Conservation (phyloP, 129 eudicot genomes). For the Artemisia argyi region DNA sequence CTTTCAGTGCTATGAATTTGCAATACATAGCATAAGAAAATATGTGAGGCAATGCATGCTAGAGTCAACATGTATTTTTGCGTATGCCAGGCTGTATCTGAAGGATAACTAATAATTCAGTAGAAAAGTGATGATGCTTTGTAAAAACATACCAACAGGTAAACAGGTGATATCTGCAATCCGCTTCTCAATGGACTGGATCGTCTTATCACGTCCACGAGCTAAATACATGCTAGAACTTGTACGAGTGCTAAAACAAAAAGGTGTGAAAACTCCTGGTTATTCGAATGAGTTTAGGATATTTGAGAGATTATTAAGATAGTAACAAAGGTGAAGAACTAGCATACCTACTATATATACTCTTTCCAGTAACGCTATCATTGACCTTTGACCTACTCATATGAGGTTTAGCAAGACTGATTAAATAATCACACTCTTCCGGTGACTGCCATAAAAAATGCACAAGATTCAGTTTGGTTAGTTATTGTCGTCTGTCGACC, state of each 20-base stretch:
- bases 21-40: too few relatives aligned
- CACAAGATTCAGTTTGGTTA: conserved; percentile 20
- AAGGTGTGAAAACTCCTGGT: conserved; percentile 1
- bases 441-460: conserved; percentile 58
- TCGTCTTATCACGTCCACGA: conserved; percentile 81
- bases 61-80: too few relatives aligned
- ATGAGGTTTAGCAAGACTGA: conserved; percentile 18
- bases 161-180: conserved; percentile 95
- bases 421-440: conserved; percentile 87
- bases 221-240: conserved; percentile 91
- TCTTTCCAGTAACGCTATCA: conserved; percentile 83
- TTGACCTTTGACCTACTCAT: conserved; percentile 60
- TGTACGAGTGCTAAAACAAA: conserved; percentile 75
- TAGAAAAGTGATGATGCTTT: too few relatives aligned
- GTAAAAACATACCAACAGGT: conserved; percentile 42
- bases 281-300: neutral
- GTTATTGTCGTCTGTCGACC: neutral
- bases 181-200: conserved; percentile 75
- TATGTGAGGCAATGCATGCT: too few relatives aligned
- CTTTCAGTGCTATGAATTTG: too few relatives aligned
- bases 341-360: conserved; percentile 80
- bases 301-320: conserved; percentile 1
- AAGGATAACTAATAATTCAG: too few relatives aligned
- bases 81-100: too few relatives aligned
- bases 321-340: neutral